phyloP scores from a whole-genome alignment of 371 early-diverging fungal species.

The Modicella reniformis region DNA sequence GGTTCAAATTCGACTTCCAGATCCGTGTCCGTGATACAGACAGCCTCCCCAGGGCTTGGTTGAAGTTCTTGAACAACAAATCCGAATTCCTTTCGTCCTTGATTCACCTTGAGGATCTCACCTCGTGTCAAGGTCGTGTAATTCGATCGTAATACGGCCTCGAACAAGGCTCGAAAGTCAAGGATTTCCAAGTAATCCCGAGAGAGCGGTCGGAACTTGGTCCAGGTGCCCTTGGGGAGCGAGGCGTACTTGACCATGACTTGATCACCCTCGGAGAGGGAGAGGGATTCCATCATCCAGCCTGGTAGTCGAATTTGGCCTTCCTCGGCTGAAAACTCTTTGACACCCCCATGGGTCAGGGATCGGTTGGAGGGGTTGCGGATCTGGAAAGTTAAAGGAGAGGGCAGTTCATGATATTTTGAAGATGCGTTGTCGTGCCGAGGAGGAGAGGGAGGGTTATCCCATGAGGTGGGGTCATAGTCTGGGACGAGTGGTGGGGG shows the following conservation, averaged over 20 bases:
- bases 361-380: slow-evolving; percentile 59
- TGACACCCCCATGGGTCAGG: slow-evolving; percentile 76
- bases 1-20: slow-evolving; percentile 83
- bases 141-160: slow-evolving; percentile 77
- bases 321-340: slow-evolving; percentile 76
- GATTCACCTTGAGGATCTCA: slow-evolving; percentile 70
- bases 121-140: slow-evolving; percentile 80
- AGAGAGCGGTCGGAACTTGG: slow-evolving; percentile 73
- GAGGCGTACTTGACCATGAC: slow-evolving; percentile 61
- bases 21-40: slow-evolving; percentile 84
- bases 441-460: slow-evolving; percentile 5
- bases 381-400: slow-evolving; percentile 77
- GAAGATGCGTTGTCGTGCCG: not conserved
- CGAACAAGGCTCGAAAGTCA: slow-evolving; percentile 78
- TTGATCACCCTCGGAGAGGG: slow-evolving; percentile 55
- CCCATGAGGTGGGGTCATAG: slow-evolving; percentile 50
- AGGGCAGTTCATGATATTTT: slow-evolving; percentile 59
- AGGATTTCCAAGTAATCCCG: slow-evolving; percentile 67
- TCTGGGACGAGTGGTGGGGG: slow-evolving; percentile 7
- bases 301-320: slow-evolving; percentile 64
- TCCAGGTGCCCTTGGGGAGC: slow-evolving; percentile 78
- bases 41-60: slow-evolving; percentile 65
- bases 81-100: slow-evolving; percentile 61
- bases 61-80: slow-evolving; percentile 78
- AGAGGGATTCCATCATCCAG: slow-evolving; percentile 65